phyloP scores from a whole-genome alignment of 371 early-diverging fungal species.

The Syncephalastrum racemosum region DNA sequence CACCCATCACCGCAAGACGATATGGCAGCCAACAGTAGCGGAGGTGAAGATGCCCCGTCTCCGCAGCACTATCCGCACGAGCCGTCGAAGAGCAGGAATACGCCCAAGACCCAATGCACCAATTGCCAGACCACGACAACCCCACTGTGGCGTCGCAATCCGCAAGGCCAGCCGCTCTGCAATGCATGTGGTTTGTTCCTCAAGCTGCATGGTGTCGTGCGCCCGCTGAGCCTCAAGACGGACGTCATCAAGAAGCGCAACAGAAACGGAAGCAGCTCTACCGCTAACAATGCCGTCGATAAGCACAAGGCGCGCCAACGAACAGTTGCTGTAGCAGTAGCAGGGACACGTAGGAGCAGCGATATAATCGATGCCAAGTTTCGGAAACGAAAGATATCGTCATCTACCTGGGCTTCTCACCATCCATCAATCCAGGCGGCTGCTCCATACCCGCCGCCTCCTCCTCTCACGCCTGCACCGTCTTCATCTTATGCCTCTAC shows the following conservation, averaged over 20 bases:
- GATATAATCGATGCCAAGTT: neutral
- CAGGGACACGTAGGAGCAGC: slow-evolving; percentile 3
- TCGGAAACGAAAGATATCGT: neutral
- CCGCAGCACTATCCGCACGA: neutral
- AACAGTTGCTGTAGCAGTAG: slow-evolving; percentile 4
- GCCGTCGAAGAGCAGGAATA: neutral
- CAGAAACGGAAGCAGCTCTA: slow-evolving; percentile 14
- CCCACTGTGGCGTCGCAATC: slow-evolving; percentile 27
- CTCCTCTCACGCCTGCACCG: neutral
- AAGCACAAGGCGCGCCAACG: neutral
- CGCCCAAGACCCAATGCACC: slow-evolving; percentile 24
- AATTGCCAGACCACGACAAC: slow-evolving; percentile 29
- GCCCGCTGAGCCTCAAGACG: slow-evolving; percentile 28
- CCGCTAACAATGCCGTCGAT: slow-evolving; percentile 4
- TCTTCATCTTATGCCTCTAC: neutral
- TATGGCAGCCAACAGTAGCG: neutral
- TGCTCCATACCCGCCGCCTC: neutral
- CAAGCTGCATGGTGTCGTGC: slow-evolving; percentile 31
- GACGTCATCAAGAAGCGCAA: slow-evolving; percentile 38
- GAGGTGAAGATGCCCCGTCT: neutral
- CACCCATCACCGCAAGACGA: neutral
- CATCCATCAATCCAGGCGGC: neutral
- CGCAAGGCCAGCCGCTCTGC: slow-evolving; percentile 30
- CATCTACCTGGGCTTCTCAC: slow-evolving; percentile 2
- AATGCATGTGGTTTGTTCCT: slow-evolving; percentile 34